Evolutionary conservation across 768 basidiomycete genomes (phyloP).

Genomic region (Mycena filopes): DNA sequence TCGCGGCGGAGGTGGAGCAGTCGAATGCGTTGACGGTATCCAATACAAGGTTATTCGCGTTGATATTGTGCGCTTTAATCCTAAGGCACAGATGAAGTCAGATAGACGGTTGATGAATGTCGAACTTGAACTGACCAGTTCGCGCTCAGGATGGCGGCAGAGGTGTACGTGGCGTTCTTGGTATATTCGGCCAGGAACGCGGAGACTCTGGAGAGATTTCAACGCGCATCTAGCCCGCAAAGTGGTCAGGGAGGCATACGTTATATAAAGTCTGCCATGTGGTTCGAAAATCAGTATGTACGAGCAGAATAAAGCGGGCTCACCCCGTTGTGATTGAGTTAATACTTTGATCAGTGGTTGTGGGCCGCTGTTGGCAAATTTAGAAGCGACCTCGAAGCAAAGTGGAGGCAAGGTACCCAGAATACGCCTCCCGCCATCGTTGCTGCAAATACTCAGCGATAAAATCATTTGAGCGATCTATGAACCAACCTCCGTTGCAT

Average conservation of each 20-base stretch:
- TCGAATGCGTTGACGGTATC: constrained; percentile 59
- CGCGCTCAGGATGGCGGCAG: constrained; percentile 58
- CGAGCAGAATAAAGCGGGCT: constrained; percentile 17
- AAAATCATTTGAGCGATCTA: neutral
- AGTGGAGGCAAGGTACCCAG: constrained; percentile 49
- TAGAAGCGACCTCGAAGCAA: neutral
- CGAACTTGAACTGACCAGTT: constrained; percentile 45
- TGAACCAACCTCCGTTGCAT: constrained; percentile 55
- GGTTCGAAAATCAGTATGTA: neutral
- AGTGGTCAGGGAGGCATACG: too few relatives aligned
- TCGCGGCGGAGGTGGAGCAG: constrained; percentile 56
- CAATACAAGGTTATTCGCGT: constrained; percentile 52
- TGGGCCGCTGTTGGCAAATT: constrained; percentile 49
- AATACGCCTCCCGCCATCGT: constrained; percentile 68
- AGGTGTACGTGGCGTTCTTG: constrained; percentile 53
- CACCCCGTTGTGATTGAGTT: constrained; percentile 66
- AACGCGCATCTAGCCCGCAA: too few relatives aligned
- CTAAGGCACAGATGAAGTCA: too few relatives aligned
- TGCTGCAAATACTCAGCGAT: constrained; percentile 40
- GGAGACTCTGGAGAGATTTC: constrained; percentile 49
- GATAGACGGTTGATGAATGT: too few relatives aligned
- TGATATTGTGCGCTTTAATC: constrained; percentile 59
- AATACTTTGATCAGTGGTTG: constrained; percentile 51
- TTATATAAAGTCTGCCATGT: constrained; percentile 48
- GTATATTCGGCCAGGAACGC: constrained; percentile 61